These are phyloP conservation scores for Penicillium fimorum DNA, from an alignment of 495 filamentous ascomycete genomes.

Conservation along the genomic window DNA sequence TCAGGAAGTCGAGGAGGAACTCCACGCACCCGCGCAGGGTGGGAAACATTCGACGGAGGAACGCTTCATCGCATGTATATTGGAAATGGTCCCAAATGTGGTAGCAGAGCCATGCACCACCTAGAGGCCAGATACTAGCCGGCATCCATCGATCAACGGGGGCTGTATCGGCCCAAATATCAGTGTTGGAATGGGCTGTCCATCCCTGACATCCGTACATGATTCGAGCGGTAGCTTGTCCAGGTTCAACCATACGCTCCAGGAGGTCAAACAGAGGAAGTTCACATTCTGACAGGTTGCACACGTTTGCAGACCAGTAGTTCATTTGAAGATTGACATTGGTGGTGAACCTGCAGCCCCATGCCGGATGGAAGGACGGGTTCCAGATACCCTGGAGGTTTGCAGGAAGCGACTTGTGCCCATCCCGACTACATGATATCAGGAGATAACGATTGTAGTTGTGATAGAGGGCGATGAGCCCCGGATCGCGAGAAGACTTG, in stretches of 20 bases:
- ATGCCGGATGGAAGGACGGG: slow-evolving; percentile 45
- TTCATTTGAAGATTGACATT: slow-evolving; percentile 64
- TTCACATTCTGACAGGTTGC: slow-evolving; percentile 40
- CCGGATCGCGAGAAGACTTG: slow-evolving; percentile 28
- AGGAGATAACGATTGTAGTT: slow-evolving; percentile 51
- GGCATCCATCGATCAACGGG: slow-evolving; percentile 46
- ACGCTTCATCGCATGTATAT: slow-evolving; percentile 35
- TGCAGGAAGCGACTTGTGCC: slow-evolving; percentile 45
- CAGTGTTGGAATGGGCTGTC: slow-evolving; percentile 48
- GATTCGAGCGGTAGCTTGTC: slow-evolving; percentile 34
- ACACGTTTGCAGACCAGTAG: slow-evolving; percentile 52
- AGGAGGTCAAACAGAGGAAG: slow-evolving; percentile 43
- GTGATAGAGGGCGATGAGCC: slow-evolving; percentile 43
- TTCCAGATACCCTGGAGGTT: slow-evolving; percentile 62
- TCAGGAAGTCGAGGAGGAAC: slow-evolving; percentile 48
- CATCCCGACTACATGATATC: slow-evolving; percentile 44
- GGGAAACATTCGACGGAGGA: slow-evolving; percentile 35
- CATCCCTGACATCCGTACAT: slow-evolving; percentile 54
- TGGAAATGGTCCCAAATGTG: slow-evolving; percentile 49
- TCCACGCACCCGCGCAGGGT: slow-evolving; percentile 38
- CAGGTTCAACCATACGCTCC: slow-evolving; percentile 34
- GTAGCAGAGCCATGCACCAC: slow-evolving; percentile 48
- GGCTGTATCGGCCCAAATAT: slow-evolving; percentile 50
- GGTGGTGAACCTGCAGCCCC: slow-evolving; percentile 56
- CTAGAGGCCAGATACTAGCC: slow-evolving; percentile 48